Conservation (phyloP, 106 monocot genomes). For the Dendrobium officinale region DNA sequence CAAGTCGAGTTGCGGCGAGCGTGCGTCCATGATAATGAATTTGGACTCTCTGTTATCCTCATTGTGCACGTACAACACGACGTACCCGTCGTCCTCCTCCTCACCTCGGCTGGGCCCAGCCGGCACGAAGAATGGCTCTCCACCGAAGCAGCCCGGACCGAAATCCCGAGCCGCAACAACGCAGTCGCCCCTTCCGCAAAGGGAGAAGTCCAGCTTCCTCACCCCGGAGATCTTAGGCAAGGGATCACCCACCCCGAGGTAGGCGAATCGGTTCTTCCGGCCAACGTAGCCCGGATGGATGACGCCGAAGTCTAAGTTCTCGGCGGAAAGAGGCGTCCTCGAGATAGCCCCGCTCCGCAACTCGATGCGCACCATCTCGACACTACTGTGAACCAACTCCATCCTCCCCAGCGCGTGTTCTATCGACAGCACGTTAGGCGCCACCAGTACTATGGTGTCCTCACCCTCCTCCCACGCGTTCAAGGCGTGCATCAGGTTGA, state of each 20-base stretch:
- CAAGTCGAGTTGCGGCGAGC: conserved; percentile 51
- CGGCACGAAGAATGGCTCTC: conserved; percentile 69
- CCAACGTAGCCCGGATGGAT: conserved; percentile 46
- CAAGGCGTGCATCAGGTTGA: conserved; percentile 74
- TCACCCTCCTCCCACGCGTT: conserved; percentile 83
- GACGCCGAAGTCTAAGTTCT: conserved; percentile 46
- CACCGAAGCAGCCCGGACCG: conserved; percentile 49
- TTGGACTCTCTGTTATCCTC: conserved; percentile 47
- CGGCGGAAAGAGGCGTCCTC: conserved; percentile 40
- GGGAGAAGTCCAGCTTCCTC: conserved; percentile 49
- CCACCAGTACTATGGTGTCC: conserved; percentile 58
- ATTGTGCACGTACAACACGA: conserved; percentile 65
- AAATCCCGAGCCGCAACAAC: conserved; percentile 42
- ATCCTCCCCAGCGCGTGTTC: conserved; percentile 59
- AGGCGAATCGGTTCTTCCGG: conserved; percentile 47
- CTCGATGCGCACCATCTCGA: conserved; percentile 82
- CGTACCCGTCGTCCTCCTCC: conserved; percentile 66
- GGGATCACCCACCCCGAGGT: conserved; percentile 38
- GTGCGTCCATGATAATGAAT: conserved; percentile 77
- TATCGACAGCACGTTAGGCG: conserved; percentile 62
- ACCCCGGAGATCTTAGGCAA: conserved; percentile 54
- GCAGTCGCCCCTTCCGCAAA: conserved; percentile 29
- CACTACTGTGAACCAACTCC: conserved; percentile 51
- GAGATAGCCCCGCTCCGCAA: conserved; percentile 23
- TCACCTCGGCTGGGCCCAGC: background rate